Conservation (phyloP, 306 rosid genomes). For the Luffa aegyptiaca region DNA sequence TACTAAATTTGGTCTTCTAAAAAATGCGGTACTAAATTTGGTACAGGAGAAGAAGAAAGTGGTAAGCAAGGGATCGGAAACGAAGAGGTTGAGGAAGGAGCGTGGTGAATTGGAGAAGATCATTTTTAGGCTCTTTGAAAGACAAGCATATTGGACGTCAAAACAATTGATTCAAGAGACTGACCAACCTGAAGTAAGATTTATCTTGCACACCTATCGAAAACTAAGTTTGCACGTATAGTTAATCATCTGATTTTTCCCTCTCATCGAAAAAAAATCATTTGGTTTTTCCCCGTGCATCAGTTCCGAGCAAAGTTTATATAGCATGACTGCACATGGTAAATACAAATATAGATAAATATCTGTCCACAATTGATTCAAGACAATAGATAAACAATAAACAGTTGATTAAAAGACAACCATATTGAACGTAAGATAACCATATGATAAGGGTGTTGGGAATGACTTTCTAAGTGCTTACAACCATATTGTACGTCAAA, state of each 20-base stretch:
- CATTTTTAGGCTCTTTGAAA: constrained; percentile 74
- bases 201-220: not conserved
- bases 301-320: not conserved
- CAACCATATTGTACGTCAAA: too few species aligned
- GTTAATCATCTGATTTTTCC: not conserved
- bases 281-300: not conserved
- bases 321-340: not conserved
- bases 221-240: not conserved
- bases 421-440: not conserved
- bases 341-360: not conserved
- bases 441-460: too few species aligned
- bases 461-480: too few species aligned
- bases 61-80: constrained; percentile 40
- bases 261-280: not conserved
- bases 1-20: constrained; percentile 15
- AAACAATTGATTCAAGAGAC: constrained; percentile 75
- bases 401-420: not conserved
- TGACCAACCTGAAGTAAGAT: constrained; percentile 86
- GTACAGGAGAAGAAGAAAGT: constrained; percentile 70
- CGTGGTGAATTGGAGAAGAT: constrained; percentile 82
- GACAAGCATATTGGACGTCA: constrained; percentile 66
- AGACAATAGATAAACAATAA: too few species aligned
- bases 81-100: constrained; percentile 73
- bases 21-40: constrained; percentile 16
- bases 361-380: not conserved